phyloP scores from a whole-genome alignment of 441 rosid genomes.

The Pelargonium citronellum region DNA sequence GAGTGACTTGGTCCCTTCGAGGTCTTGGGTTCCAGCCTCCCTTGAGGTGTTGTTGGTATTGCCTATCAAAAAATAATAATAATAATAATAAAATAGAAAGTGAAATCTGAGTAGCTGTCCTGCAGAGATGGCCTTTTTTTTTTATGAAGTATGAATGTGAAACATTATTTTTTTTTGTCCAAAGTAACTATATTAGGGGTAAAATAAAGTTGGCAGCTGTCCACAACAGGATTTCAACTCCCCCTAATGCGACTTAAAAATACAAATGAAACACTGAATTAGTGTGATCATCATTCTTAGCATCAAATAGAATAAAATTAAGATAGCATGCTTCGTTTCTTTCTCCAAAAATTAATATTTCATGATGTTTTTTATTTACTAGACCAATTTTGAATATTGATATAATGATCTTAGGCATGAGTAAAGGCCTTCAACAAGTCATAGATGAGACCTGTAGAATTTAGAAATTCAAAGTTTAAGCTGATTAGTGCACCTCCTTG shows the following conservation, averaged over 20 bases:
- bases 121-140: not conserved
- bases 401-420: constrained; percentile 2
- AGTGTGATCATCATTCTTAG: not conserved
- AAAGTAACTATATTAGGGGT: no score
- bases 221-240: no score
- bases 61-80: no score
- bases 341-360: not conserved
- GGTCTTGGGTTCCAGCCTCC: no score
- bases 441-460: not conserved
- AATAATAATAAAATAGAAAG: not conserved
- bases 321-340: not conserved
- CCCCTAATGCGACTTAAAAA: no score
- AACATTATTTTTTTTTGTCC: no score
- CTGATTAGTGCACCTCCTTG: not conserved
- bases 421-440: not conserved
- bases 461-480: not conserved
- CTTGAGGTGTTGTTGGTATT: no score
- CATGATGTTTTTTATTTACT: not conserved
- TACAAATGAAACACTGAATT: no score
- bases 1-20: no score
- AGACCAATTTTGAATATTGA: not conserved
- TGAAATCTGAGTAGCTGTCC: not conserved
- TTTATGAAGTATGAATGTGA: no score
- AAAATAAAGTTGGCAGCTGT: no score
- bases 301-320: not conserved